Evolutionary conservation across 2,329 filamentous ascomycete species (phyloP).

Genomic region (Stachybotrys echinatus): DNA sequence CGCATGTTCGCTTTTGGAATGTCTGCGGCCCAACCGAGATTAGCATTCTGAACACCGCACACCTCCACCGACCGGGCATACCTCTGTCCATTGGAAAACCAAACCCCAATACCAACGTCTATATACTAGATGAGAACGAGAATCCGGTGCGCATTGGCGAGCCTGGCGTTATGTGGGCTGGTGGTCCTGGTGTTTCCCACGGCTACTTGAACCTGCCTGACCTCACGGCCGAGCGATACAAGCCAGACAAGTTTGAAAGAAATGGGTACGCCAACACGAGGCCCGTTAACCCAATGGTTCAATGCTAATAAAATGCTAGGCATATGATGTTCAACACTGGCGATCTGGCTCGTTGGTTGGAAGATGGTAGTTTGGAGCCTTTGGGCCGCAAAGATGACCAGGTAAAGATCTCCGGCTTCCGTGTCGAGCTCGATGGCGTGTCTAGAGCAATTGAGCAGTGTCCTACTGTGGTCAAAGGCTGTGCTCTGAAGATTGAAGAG

Average conservation of each 20-base stretch:
- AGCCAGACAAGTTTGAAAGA: slow-evolving; percentile 34
- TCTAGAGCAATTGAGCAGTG: slow-evolving; percentile 23
- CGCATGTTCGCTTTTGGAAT: slow-evolving; percentile 7
- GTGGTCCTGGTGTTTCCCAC: slow-evolving; percentile 39
- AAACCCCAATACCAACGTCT: slow-evolving; percentile 44
- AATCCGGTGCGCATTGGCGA: slow-evolving; percentile 33
- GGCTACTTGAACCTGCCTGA: slow-evolving; percentile 44
- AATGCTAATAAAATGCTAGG: no score
- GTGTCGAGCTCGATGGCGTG: slow-evolving; percentile 37
- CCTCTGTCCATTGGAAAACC: slow-evolving; percentile 41
- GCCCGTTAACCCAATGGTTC: no score
- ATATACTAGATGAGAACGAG: slow-evolving; percentile 35
- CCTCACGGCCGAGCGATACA: slow-evolving; percentile 37
- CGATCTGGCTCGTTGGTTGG: slow-evolving; percentile 10
- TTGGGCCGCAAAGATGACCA: slow-evolving; percentile 14
- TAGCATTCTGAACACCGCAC: slow-evolving; percentile 44
- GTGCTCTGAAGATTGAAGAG: background rate
- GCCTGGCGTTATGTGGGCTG: slow-evolving; percentile 42
- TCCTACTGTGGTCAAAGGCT: slow-evolving; percentile 1
- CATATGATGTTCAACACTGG: slow-evolving; percentile 36
- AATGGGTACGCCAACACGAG: slow-evolving; percentile 10
- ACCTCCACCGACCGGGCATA: slow-evolving; percentile 32
- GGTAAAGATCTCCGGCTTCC: slow-evolving; percentile 13
- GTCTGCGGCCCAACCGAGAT: slow-evolving; percentile 25
- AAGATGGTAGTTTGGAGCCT: slow-evolving; percentile 10